A percentile compares a stretch with the other conserved stretches of the same genome.
Conservation (phyloP, 257 asterid species). For the Petunia axillaris region DNA sequence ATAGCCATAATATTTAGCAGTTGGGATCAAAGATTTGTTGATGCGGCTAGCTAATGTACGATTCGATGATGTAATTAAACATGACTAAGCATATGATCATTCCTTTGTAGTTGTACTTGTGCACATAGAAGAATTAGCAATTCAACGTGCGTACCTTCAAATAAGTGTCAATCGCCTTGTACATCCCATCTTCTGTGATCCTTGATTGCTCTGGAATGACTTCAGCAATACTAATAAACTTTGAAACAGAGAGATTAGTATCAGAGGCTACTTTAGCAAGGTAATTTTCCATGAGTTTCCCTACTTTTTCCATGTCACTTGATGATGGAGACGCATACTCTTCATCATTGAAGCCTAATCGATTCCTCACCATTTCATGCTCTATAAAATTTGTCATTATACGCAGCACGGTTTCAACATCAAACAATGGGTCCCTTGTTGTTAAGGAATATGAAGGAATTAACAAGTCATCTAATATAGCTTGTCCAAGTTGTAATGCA, state of each 20-base stretch:
- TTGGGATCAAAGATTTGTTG: neutral
- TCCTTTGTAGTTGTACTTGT: neutral
- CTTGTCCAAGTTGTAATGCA: conserved; percentile 73
- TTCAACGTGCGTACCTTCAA: conserved; percentile 56
- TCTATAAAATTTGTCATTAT: conserved; percentile 61
- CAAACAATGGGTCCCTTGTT: conserved; percentile 68
- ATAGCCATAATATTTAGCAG: neutral
- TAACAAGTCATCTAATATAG: conserved; percentile 68
- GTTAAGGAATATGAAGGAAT: conserved; percentile 65
- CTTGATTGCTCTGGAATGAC: conserved; percentile 64
- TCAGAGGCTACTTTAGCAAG: conserved; percentile 72
- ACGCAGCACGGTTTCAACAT: conserved; percentile 71
- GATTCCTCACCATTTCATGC: conserved; percentile 48
- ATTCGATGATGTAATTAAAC: too few relatives aligned
- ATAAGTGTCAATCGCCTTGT: conserved; percentile 80
- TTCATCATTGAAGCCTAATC: conserved; percentile 41
- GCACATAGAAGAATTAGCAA: neutral
- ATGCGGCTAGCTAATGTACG: too few relatives aligned
- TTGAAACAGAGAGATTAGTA: conserved; percentile 56
- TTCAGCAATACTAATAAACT: conserved; percentile 61
- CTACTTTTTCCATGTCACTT: conserved; percentile 53
- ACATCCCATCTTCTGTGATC: conserved; percentile 78
- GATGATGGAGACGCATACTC: conserved; percentile 39
- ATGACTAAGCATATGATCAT: too few relatives aligned
- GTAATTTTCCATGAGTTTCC: conserved; percentile 68